A percentile compares a stretch with the other conserved stretches of the same genome.
These are phyloP conservation scores for Phalaenopsis aphrodite DNA, from an alignment of 106 monocot genomes.

Conservation along the genomic window DNA sequence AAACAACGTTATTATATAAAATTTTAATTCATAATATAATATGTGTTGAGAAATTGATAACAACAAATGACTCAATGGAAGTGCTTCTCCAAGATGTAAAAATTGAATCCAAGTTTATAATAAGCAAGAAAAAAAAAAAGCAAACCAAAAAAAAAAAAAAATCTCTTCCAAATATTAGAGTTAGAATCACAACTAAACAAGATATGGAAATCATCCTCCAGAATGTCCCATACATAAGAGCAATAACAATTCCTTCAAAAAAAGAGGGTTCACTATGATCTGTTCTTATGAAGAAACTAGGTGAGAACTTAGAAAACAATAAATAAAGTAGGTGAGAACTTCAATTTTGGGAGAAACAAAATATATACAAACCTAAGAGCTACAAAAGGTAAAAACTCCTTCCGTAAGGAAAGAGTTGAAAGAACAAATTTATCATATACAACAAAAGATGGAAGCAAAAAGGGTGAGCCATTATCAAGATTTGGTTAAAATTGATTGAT, in stretches of 20 bases:
- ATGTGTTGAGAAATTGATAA: no score
- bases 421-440: no score
- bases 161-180: neutral
- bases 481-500: no score
- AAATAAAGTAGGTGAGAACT: neutral
- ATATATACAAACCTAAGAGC: neutral
- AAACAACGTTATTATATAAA: no score
- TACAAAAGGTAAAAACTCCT: neutral
- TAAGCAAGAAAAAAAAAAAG: neutral
- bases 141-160: no score
- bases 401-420: neutral
- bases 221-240: neutral
- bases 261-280: neutral
- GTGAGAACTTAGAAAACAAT: neutral
- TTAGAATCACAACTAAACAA: neutral
- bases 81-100: no score
- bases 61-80: no score
- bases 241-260: neutral
- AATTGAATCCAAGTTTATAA: neutral
- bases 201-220: neutral
- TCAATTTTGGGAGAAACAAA: neutral
- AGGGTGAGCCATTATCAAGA: no score
- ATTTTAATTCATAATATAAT: no score
- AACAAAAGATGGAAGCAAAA: no score
- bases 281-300: neutral